Conservation (phyloP, 129 eudicot species). For the Kitagawia praeruptora region DNA sequence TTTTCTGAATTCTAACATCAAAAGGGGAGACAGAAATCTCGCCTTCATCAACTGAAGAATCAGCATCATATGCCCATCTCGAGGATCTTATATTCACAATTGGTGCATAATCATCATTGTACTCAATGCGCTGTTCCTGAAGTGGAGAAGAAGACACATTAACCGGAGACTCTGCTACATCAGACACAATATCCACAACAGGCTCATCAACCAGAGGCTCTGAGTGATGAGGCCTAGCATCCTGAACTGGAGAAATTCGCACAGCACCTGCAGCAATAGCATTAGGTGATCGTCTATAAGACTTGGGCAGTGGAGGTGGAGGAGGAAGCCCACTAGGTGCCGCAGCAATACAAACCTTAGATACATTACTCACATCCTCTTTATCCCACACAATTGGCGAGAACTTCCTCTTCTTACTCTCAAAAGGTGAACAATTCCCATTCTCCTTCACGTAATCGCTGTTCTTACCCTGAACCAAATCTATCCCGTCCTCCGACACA, state of each 20-base stretch:
- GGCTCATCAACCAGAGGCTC: slow-evolving; percentile 32
- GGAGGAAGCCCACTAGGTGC: slow-evolving; percentile 27
- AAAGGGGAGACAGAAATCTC: slow-evolving; percentile 46
- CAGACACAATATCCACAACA: slow-evolving; percentile 27
- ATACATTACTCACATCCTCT: slow-evolving; percentile 40
- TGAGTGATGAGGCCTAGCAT: slow-evolving; percentile 18
- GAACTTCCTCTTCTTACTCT: slow-evolving; percentile 67
- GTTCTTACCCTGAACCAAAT: slow-evolving; percentile 16
- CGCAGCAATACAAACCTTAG: slow-evolving; percentile 17
- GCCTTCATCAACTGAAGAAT: slow-evolving; percentile 74
- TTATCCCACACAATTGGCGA: slow-evolving; percentile 94
- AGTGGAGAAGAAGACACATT: slow-evolving; percentile 25
- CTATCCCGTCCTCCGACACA: slow-evolving; percentile 73
- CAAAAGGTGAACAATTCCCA: slow-evolving; percentile 15
- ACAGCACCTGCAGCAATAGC: slow-evolving; percentile 16
- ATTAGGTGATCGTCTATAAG: slow-evolving; percentile 35
- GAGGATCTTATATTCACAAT: slow-evolving; percentile 66
- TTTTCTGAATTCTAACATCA: slow-evolving; percentile 36
- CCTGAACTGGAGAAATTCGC: slow-evolving; percentile 25
- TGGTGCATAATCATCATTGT: slow-evolving; percentile 40
- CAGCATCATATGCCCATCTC: slow-evolving; percentile 82
- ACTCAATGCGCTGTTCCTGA: slow-evolving; percentile 27
- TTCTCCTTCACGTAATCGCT: slow-evolving; percentile 29
- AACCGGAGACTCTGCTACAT: slow-evolving; percentile 29
- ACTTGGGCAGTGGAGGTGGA: slow-evolving; percentile 40